These are phyloP conservation scores for Euphorbia pulcherrima DNA, from an alignment of 345 rosid species.

Conservation along the genomic window DNA sequence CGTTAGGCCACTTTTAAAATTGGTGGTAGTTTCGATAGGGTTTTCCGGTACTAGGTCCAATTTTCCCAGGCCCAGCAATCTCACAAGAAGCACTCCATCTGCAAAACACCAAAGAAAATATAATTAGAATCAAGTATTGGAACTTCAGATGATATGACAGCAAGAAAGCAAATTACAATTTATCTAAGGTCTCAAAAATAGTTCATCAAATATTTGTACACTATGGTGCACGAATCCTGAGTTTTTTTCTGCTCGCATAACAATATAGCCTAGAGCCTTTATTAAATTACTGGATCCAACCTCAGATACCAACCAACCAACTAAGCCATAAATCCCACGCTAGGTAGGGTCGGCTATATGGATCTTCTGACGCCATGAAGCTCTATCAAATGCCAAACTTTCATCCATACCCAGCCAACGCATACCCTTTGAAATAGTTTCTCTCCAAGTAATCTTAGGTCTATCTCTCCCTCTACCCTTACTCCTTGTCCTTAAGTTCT, in stretches of 20 bases:
- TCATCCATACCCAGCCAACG: too few relatives aligned
- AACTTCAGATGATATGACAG: not conserved
- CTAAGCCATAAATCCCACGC: too few relatives aligned
- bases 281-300: not conserved
- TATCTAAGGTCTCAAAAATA: not conserved
- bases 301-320: too few relatives aligned
- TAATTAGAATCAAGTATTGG: conserved; percentile 10
- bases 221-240: not conserved
- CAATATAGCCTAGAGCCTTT: not conserved
- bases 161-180: conserved; percentile 8
- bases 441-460: too few relatives aligned
- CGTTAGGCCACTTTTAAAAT: not conserved
- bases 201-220: conserved; percentile 2
- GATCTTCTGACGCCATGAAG: too few relatives aligned
- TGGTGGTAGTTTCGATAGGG: not conserved
- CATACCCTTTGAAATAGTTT: too few relatives aligned
- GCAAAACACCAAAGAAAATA: conserved; percentile 21
- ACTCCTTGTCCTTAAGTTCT: too few relatives aligned
- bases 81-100: conserved; percentile 19
- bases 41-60: not conserved
- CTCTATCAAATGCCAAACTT: too few relatives aligned
- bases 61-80: conserved; percentile 6
- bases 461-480: too few relatives aligned
- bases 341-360: too few relatives aligned
- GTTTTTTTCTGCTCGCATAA: conserved; percentile 11